Evolutionary conservation across 768 basidiomycete species (phyloP).

Genomic region (Auriscalpium orientale): DNA sequence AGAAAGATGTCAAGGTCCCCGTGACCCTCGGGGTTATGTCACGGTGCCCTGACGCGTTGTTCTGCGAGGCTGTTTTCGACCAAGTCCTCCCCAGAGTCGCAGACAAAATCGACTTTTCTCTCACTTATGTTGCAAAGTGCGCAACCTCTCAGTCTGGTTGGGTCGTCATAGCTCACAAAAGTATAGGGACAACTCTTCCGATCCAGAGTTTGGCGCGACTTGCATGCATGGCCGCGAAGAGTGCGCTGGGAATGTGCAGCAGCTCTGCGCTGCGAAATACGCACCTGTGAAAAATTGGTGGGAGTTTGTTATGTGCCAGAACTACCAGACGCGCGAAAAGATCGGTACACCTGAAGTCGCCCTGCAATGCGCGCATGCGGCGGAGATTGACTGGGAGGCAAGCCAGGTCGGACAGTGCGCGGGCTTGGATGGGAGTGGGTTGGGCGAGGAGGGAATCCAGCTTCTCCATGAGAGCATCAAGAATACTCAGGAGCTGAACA

Average conservation of each 20-base stretch:
- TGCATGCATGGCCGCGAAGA: slow-evolving; percentile 79
- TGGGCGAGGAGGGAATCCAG: slow-evolving; percentile 52
- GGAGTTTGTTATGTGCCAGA: slow-evolving; percentile 78
- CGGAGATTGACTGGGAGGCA: slow-evolving; percentile 61
- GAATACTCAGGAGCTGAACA: slow-evolving; percentile 35
- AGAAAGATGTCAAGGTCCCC: slow-evolving; percentile 34
- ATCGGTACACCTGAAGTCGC: slow-evolving; percentile 65
- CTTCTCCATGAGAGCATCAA: slow-evolving; percentile 56
- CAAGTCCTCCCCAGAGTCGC: slow-evolving; percentile 54
- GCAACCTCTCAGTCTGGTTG: slow-evolving; percentile 19
- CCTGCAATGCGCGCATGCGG: slow-evolving; percentile 53
- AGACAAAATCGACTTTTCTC: slow-evolving; percentile 57
- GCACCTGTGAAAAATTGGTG: slow-evolving; percentile 58
- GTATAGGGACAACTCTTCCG: slow-evolving; percentile 52
- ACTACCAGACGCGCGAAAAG: slow-evolving; percentile 51
- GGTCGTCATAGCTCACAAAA: neutral
- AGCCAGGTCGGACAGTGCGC: slow-evolving; percentile 51
- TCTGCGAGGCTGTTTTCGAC: slow-evolving; percentile 76
- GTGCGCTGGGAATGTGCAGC: slow-evolving; percentile 84
- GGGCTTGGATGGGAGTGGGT: slow-evolving; percentile 56
- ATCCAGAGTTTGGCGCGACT: slow-evolving; percentile 65
- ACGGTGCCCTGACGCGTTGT: slow-evolving; percentile 72
- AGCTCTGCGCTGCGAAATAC: slow-evolving; percentile 72
- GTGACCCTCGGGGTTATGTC: slow-evolving; percentile 59
- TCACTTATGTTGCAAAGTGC: slow-evolving; percentile 72